These are phyloP conservation scores for Saccharum officinarum DNA, from an alignment of 176 grass and related monocot species.

Conservation along the genomic window DNA sequence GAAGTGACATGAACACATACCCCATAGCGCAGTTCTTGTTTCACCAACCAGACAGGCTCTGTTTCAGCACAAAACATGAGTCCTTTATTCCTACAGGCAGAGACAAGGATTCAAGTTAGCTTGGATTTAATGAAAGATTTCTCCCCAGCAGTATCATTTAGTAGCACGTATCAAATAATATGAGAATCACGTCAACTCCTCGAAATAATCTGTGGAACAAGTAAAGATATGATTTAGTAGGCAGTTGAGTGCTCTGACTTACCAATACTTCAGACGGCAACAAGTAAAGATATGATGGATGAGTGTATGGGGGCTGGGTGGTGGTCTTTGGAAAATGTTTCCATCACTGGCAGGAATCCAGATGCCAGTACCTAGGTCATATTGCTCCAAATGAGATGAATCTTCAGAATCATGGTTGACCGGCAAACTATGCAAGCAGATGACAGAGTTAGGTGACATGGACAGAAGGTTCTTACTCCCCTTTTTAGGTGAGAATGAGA, in stretches of 20 bases:
- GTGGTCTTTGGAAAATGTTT: not conserved
- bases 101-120: too few relatives aligned
- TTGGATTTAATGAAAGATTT: too few relatives aligned
- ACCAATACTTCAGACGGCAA: not conserved
- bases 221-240: too few relatives aligned
- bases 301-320: not conserved
- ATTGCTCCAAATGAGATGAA: not conserved
- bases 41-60: not conserved
- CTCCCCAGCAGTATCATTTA: too few relatives aligned
- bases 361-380: not conserved
- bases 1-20: too few relatives aligned
- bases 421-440: not conserved
- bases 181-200: too few relatives aligned
- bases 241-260: too few relatives aligned
- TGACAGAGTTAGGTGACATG: not conserved
- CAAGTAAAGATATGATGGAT: not conserved
- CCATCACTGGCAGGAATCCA: not conserved
- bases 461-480: not conserved
- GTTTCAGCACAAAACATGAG: too few relatives aligned
- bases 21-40: not conserved
- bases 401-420: not conserved
- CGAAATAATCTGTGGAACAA: too few relatives aligned
- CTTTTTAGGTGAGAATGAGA: not conserved
- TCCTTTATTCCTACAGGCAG: too few relatives aligned
- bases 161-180: too few relatives aligned